These are phyloP conservation scores for Zizania palustris DNA, from an alignment of 202 grass and related monocot genomes.

Conservation along the genomic window DNA sequence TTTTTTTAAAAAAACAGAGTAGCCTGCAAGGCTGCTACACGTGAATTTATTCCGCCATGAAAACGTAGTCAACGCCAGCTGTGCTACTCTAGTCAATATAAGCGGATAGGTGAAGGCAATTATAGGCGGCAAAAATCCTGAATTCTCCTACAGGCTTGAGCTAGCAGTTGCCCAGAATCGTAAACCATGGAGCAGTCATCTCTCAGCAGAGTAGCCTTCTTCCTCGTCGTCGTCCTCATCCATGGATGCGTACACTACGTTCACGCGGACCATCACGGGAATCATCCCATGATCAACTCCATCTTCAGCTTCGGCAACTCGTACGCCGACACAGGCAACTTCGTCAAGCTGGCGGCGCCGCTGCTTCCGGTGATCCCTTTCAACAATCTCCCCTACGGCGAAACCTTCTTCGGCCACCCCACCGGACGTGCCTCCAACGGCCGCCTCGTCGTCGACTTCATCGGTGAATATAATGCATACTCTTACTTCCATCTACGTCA, in stretches of 20 bases:
- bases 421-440: constrained; percentile 52
- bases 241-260: neutral
- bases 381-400: constrained; percentile 51
- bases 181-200: constrained; percentile 1
- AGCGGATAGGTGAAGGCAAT: neutral
- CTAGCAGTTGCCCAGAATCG: neutral
- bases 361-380: constrained; percentile 7
- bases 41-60: neutral
- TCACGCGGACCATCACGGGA: neutral
- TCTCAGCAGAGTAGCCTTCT: neutral
- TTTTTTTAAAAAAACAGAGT: too few species aligned
- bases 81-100: neutral
- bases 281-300: constrained; percentile 4
- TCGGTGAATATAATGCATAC: constrained; percentile 24
- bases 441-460: constrained; percentile 57
- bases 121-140: neutral
- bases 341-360: constrained; percentile 12
- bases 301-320: constrained; percentile 71
- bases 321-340: constrained; percentile 61
- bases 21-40: too few species aligned
- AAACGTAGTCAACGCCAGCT: neutral
- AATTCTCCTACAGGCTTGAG: neutral
- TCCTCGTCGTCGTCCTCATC: neutral
- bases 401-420: constrained; percentile 46
- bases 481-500: too few species aligned